These are phyloP conservation scores for Teratosphaeria zuluensis DNA, from an alignment of 2,329 filamentous ascomycete species.

Conservation along the genomic window DNA sequence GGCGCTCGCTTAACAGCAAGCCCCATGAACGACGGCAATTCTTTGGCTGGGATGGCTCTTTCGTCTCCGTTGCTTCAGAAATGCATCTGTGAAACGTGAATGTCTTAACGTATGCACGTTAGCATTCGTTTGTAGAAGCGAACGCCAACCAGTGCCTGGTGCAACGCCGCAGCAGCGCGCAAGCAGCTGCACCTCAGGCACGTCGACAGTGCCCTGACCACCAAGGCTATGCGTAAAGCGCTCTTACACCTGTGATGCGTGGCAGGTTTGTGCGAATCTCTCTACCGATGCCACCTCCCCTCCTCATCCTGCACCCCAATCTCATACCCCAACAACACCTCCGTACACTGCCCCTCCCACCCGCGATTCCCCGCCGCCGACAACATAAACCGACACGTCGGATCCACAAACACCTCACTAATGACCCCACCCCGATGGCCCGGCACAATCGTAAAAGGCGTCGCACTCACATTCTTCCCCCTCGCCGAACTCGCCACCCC, in stretches of 20 bases:
- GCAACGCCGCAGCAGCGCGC: no score
- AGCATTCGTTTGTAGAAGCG: no score
- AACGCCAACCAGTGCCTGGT: no score
- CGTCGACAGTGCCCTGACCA: no score
- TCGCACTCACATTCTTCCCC: conserved; percentile 37
- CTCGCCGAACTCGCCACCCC: background rate
- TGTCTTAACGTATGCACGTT: no score
- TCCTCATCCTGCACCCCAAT: conserved; percentile 42
- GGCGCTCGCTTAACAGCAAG: background rate
- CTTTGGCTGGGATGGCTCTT: background rate
- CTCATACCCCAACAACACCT: conserved; percentile 90
- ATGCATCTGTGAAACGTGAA: no score
- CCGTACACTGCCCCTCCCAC: conserved; percentile 86
- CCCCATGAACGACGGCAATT: no score
- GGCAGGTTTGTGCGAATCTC: no score
- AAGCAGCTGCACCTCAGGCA: no score
- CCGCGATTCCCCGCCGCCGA: conserved; percentile 85
- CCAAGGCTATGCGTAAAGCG: no score
- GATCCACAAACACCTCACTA: conserved; percentile 75
- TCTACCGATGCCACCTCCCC: conserved; percentile 23
- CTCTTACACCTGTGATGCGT: no score
- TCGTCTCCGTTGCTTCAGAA: no score
- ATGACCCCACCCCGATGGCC: conserved; percentile 85
- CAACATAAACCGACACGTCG: conserved; percentile 81
- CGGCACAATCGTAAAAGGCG: conserved; percentile 93